Base-by-base conservation (phyloP, 148 eudicot genomes). In the Salicornia ramosissima region DNA sequence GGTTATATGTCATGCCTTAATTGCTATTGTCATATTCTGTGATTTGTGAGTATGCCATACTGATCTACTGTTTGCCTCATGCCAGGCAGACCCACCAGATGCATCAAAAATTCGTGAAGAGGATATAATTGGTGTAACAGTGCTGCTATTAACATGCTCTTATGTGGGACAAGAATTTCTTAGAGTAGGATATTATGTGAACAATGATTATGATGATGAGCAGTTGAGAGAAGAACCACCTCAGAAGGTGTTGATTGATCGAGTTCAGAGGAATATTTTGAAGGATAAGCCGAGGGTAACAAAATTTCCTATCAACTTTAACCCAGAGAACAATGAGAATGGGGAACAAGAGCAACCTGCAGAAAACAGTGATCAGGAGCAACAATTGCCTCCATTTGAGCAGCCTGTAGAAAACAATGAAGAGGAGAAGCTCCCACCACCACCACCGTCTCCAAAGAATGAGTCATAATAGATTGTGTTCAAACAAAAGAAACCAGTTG, bases 51-150 rank as follows among this genome's bases (percentile, higher is more conserved):
- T 19, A 30, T 31, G 53, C 40, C 42, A 64, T 51, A 3, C 34
- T 49, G 55, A 16, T 71, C 21, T 2, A 25, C 34, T 65, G 34
- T 72, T 64, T 34, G 10, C 65, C 28, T 53, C 46, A 10, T 71
- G 46, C 28, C 85, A 93, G 98, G 96, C 98, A 59, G 96, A 93
- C 60, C 95, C 90, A 60, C 98, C 96, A 72, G 95, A 93, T 64
- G 92, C 96, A 42, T 81, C 92, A 60, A 90, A 87, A 76, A 92
- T 92, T 31, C 90, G 91, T 28, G 96, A 90, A 73, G 94, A 90
- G 73, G 98, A 93, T 75, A 88, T 90, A 29, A 85, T 93, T 71
- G 98, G 96, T 31, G 96, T 93, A 9, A 93, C 98, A 1, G 98
- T 93, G 65, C 85, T 93, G 59, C 78, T 93, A 31, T 49, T 93